Evolutionary conservation across 768 basidiomycete species (phyloP), one percentile per base, ranked within the genome.

Genomic region (Flagelloscypha sp.): DNA sequence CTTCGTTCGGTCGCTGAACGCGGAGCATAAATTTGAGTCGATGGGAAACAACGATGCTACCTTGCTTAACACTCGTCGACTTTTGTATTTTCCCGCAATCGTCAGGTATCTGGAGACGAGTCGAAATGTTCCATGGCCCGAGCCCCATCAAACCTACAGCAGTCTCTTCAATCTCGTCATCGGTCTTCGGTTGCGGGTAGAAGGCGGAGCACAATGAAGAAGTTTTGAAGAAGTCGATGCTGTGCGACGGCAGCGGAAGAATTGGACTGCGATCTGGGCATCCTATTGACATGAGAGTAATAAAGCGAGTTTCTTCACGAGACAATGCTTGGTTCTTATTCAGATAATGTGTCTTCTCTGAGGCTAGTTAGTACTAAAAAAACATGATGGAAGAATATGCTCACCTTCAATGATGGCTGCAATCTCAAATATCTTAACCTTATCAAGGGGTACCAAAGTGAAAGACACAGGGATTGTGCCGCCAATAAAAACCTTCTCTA

Each of bases 61-160:
- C 78, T 46, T 68, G 65, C 40, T 72, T 71, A 54, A 88, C 87
- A 53, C 74, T 79, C 51, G 84, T 92, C 8, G 89, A 84, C 47
- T 86, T 83, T 48, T 74, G 76, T 32, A 97, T 57, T 33, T 59
- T n/a, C n/a, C n/a, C n/a, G n/a, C 81, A 85, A 2, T 76, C 70
- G 10, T 57, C 58, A 0, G 93, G 92, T 2, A 97, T 64, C 29
- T 68, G 67, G 27, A 97, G 52, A 20, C 73, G 63, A 35, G 74
- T 70, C 37, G 78, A 74, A 41, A 98, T 72, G n/a, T 69, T 66
- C 93, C 93, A 98, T 10, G 94, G 93, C 0, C 94, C 93, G 2
- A 76, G 74, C 19, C 82, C 83, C 77, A 79, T 79, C 41, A 74
- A 58, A 29, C 51, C 65, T 13, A 80, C 74, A 18, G 70, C 74